A percentile compares a stretch with the other conserved stretches of the same genome.
Conservation (phyloP, 768 basidiomycete species). For the Neoboletus subvelutipes region DNA sequence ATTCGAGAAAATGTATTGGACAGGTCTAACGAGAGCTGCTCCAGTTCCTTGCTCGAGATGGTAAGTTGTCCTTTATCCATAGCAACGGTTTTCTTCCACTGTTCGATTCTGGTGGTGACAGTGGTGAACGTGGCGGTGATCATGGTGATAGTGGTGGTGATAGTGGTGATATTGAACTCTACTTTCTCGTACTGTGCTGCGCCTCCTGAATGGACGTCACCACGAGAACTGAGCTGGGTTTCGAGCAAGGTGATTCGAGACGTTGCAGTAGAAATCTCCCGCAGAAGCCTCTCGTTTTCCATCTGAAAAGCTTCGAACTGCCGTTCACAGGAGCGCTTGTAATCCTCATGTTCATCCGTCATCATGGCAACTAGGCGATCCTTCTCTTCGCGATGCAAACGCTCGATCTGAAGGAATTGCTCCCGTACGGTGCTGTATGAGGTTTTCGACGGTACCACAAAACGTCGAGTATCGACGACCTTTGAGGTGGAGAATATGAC, state of each 20-base stretch:
- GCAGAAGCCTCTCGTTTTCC: constrained; percentile 1
- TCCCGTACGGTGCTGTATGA: not conserved
- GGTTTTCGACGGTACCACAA: not conserved
- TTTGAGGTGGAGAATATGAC: not conserved
- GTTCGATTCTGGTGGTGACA: not conserved
- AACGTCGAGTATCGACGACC: not conserved
- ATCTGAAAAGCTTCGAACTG: not conserved
- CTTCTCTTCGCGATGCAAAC: no score
- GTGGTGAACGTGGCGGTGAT: constrained; percentile 2
- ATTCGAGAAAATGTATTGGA: constrained; percentile 1
- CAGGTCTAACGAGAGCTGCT: constrained; percentile 1
- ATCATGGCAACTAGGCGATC: no score
- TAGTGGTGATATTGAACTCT: no score
- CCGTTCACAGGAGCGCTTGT: not conserved
- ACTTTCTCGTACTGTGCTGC: not conserved
- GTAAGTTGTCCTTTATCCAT: not conserved
- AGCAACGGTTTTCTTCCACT: not conserved
- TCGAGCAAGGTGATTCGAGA: not conserved
- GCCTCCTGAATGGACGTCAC: not conserved
- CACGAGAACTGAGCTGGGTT: not conserved
- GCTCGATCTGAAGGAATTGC: no score
- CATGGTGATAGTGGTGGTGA: not conserved
- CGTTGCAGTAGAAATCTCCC: not conserved
- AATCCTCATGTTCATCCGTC: not conserved
- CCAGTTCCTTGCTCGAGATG: constrained; percentile 7